These are phyloP conservation scores for Tolypocladium nubicola DNA, from an alignment of 2,329 filamentous ascomycete genomes.

Conservation along the genomic window DNA sequence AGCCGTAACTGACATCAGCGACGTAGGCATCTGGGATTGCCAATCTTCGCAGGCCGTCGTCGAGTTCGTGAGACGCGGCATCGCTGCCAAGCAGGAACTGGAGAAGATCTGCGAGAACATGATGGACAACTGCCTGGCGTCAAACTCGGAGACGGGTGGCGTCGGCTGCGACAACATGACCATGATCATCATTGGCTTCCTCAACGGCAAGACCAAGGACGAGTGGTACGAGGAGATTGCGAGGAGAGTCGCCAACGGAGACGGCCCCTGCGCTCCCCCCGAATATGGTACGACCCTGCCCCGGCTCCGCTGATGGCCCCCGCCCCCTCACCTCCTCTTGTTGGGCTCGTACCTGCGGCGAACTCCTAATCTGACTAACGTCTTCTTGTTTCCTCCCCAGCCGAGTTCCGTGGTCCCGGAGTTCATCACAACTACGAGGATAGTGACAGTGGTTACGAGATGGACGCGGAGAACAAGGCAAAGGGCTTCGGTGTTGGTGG, in stretches of 20 bases:
- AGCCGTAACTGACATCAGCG: not conserved
- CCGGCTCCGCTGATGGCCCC: constrained; percentile 10
- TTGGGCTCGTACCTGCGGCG: constrained; percentile 7
- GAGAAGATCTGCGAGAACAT: constrained; percentile 98
- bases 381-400: constrained; percentile 30
- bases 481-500: constrained; percentile 56
- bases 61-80: constrained; percentile 92
- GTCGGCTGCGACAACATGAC: constrained; percentile 99
- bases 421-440: constrained; percentile 77
- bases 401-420: constrained; percentile 75
- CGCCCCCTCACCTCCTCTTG: not conserved
- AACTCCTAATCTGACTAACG: constrained; percentile 11
- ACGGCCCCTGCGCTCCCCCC: constrained; percentile 94
- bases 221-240: constrained; percentile 97
- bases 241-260: constrained; percentile 87
- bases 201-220: constrained; percentile 87
- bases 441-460: constrained; percentile 65
- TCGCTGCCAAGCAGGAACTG: constrained; percentile 91
- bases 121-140: constrained; percentile 99
- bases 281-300: constrained; percentile 84
- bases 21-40: constrained; percentile 94
- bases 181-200: constrained; percentile 81
- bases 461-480: constrained; percentile 56
- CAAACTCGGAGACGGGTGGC: constrained; percentile 94
- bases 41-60: constrained; percentile 96